These are phyloP conservation scores for Syzygium aqueum DNA, from an alignment of 345 rosid genomes.

Conservation along the genomic window DNA sequence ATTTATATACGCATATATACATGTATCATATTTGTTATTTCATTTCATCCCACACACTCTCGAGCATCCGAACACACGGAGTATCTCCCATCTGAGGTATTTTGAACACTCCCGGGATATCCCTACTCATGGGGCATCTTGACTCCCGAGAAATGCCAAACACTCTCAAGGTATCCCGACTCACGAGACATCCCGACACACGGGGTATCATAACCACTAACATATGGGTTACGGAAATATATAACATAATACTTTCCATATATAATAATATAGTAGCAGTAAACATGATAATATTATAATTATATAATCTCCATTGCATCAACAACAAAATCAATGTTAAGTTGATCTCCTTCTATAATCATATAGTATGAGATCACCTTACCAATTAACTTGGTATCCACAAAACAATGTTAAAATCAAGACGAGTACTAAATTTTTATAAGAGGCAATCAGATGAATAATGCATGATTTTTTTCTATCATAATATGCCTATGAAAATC, in stretches of 20 bases:
- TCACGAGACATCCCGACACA: rapidly evolving
- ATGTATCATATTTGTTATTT: not conserved
- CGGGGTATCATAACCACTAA: not conserved
- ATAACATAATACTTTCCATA: not conserved
- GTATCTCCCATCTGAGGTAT: no score
- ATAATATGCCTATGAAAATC: no score
- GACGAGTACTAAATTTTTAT: no score
- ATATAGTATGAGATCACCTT: no score
- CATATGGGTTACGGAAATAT: not conserved
- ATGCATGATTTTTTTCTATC: no score
- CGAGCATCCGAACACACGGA: no score
- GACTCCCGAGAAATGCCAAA: not conserved
- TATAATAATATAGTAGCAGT: not conserved
- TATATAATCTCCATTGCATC: not conserved
- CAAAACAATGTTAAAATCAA: no score
- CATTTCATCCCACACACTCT: not conserved
- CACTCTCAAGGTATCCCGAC: not conserved
- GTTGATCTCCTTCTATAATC: no score
- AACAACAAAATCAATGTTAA: not conserved
- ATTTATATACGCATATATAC: not conserved
- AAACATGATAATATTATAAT: not conserved
- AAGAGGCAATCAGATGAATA: no score
- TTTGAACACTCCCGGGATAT: no score
- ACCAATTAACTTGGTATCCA: no score
- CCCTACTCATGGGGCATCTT: no score